A percentile compares a stretch with the other conserved stretches of the same genome.
These are phyloP conservation scores for Ilyonectria sp. DNA, from an alignment of 2,329 filamentous ascomycete species.

Conservation along the genomic window DNA sequence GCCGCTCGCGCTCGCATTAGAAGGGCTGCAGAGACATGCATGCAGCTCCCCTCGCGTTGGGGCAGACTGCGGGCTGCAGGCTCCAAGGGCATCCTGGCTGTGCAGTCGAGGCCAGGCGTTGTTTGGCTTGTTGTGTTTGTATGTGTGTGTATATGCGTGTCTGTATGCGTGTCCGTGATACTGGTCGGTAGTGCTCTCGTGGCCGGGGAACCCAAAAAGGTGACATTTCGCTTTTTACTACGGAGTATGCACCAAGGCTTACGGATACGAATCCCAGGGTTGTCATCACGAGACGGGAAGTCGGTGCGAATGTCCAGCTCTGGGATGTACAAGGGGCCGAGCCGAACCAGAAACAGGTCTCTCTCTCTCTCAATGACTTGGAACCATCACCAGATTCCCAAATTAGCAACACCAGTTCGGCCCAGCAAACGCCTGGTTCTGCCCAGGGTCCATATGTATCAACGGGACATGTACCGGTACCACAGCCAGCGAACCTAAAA, in stretches of 20 bases:
- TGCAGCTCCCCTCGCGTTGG: too few relatives aligned
- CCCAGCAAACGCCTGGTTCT: not conserved
- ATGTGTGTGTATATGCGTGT: too few relatives aligned
- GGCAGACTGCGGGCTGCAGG: too few relatives aligned
- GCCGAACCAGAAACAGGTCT: not conserved
- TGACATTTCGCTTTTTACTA: not conserved
- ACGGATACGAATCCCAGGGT: not conserved
- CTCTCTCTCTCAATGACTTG: not conserved
- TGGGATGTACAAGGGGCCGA: not conserved
- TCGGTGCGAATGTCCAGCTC: not conserved
- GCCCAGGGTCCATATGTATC: too few relatives aligned
- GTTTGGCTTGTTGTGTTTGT: too few relatives aligned
- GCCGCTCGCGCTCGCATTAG: too few relatives aligned
- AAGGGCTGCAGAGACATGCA: too few relatives aligned
- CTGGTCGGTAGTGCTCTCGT: not conserved
- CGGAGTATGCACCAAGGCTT: not conserved
- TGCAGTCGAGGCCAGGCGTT: too few relatives aligned
- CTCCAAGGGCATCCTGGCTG: too few relatives aligned
- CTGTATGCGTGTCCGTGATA: too few relatives aligned
- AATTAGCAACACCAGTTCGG: not conserved
- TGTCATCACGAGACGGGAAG: not conserved
- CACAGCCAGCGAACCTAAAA: too few relatives aligned
- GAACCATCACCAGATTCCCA: not conserved
- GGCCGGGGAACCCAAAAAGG: not conserved
- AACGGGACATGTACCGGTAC: too few relatives aligned